phyloP scores from a whole-genome alignment of 2,329 filamentous ascomycete species.

The Epicoccum nigrum region DNA sequence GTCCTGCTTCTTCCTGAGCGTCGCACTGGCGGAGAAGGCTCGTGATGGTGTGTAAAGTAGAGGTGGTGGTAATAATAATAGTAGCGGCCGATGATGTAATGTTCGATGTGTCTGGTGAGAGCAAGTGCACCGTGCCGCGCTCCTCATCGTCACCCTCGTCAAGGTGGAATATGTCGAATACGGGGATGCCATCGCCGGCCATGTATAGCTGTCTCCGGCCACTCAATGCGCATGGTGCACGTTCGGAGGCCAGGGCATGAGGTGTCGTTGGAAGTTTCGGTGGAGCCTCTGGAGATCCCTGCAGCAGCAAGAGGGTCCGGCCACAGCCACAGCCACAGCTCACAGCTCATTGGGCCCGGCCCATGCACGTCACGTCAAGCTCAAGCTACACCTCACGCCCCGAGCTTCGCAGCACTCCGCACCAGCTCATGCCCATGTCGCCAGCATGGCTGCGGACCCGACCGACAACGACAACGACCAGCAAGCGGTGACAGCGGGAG shows the following conservation, averaged over 20 bases:
- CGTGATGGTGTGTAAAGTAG: slow-evolving; percentile 18
- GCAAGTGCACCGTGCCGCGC: slow-evolving; percentile 7
- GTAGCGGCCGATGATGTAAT: slow-evolving; percentile 3
- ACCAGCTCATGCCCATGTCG: slow-evolving; percentile 44
- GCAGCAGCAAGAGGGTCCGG: slow-evolving; percentile 16
- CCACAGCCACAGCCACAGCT: too few species aligned
- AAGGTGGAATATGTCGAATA: slow-evolving; percentile 6
- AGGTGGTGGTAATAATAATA: too few species aligned
- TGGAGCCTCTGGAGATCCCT: slow-evolving; percentile 18
- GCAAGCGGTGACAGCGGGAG: slow-evolving; percentile 11
- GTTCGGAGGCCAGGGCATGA: slow-evolving; percentile 4
- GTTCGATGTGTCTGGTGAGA: slow-evolving; percentile 14
- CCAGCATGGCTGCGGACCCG: slow-evolving; percentile 50
- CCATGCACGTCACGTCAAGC: slow-evolving; percentile 27
- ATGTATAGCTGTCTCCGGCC: not conserved
- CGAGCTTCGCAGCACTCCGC: slow-evolving; percentile 26
- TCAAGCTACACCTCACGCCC: slow-evolving; percentile 34
- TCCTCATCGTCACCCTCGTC: not conserved
- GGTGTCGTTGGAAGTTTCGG: slow-evolving; percentile 4
- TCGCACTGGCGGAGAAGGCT: slow-evolving; percentile 24
- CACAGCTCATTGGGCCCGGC: slow-evolving; percentile 13
- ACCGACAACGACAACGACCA: slow-evolving; percentile 39
- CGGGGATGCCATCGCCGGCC: slow-evolving; percentile 9
- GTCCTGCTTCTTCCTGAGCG: slow-evolving; percentile 29
- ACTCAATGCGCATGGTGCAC: slow-evolving; percentile 4